Base-by-base conservation (phyloP, 805 yeast genomes). In the Saccharomycopsis malanga region DNA sequence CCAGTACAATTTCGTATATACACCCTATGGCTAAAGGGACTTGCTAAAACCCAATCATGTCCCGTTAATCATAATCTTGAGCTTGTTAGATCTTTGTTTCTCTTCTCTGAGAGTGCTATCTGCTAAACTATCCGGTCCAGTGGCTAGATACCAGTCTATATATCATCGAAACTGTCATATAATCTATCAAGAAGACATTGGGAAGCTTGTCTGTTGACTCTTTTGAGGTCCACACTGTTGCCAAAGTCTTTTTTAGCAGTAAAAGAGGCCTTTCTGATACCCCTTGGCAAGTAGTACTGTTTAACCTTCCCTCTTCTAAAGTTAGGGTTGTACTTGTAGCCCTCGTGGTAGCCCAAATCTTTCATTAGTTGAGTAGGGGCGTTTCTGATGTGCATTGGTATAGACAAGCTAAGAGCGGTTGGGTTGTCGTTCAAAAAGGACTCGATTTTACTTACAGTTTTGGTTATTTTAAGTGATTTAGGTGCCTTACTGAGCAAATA, bases 321-420 rank as follows among this genome's bases (percentile, higher is more conserved):
- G 54, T 78, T 73, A 0, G 98, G 98, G 56, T 88, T 88, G 63
- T 93, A 94, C 62, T 87, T 87, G 66, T 93, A 93, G 14, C 79
- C 81, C 45, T 81, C 76, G 15, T 85, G 83, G 61, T 89, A 91
- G 0, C 95, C 98, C 50, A 88, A 58, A 44, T 87, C 95, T 48
- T 79, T 74, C 98, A 93, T 93, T 40, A 93, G 69, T 56, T 71
- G 72, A 0, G 98, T 94, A 2, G 99, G 98, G 0, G 98, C 98
- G 61, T 93, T 94, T 54, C 98, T 73, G 32, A 93, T 68, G 63
- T 93, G 98, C 57, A 82, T 55, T 0, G 94, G 95, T 5, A 71
- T 64, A 15, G 60, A 61, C 34, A 51, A 30, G 29, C 39, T 14
- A 15, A 50, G 15, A n/a, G 48, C 22, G 15, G 46, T 50, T 20